Evolutionary conservation across 352 stramenopile species (phyloP).

Genomic region (Globisporangium iwayamae): DNA sequence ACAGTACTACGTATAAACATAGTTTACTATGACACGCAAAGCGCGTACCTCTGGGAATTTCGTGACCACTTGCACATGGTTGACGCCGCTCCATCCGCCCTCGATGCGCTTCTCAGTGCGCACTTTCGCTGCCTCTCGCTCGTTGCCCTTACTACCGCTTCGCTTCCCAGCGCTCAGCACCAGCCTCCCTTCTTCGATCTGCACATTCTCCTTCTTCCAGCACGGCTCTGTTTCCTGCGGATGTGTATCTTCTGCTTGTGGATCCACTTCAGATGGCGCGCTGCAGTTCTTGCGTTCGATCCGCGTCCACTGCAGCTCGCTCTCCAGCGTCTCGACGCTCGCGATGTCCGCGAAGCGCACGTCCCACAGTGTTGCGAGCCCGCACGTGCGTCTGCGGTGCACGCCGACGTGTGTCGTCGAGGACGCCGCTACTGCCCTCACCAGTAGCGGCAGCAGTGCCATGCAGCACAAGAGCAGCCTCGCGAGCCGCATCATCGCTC

Average conservation of each 20-base stretch:
- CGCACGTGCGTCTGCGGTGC: conserved; percentile 32
- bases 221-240: conserved; percentile 2
- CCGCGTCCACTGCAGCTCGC: conserved; percentile 9
- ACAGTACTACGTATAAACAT: neutral
- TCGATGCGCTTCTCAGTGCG: conserved; percentile 2
- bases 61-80: conserved; percentile 5
- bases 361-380: conserved; percentile 30
- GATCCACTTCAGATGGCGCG: neutral
- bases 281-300: conserved; percentile 21
- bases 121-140: conserved; percentile 8
- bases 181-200: conserved; percentile 11
- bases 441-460: neutral
- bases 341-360: conserved; percentile 12
- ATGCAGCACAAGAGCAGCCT: neutral
- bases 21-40: neutral
- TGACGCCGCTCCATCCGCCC: conserved; percentile 9
- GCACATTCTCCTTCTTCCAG: conserved; percentile 19
- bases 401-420: conserved; percentile 11
- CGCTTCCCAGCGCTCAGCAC: conserved; percentile 2
- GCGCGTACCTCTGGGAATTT: conserved; percentile 13
- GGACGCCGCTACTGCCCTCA: neutral
- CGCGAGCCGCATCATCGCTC: neutral
- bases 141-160: neutral
- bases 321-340: conserved; percentile 20
- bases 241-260: neutral